Evolutionary conservation across 2,329 filamentous ascomycete species (phyloP).

Genomic region (Penicillium sp.): DNA sequence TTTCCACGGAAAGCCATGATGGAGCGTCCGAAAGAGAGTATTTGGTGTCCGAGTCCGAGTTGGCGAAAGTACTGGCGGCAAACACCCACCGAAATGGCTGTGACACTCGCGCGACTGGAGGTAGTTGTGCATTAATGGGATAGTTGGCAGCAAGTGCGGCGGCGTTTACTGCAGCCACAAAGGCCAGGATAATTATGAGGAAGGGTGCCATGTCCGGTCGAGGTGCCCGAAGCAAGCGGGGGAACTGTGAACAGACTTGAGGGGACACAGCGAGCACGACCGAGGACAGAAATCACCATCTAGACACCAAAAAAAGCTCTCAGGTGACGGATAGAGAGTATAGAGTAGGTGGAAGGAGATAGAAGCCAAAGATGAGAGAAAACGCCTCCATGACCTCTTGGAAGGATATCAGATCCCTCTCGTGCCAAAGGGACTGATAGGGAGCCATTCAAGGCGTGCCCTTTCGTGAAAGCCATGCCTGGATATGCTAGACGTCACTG

Average conservation of each 20-base stretch:
- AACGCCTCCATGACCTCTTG: slow-evolving; percentile 20
- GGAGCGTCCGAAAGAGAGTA: slow-evolving; percentile 69
- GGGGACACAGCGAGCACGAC: slow-evolving; percentile 16
- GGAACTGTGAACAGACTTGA: slow-evolving; percentile 12
- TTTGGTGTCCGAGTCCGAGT: slow-evolving; percentile 54
- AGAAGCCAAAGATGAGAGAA: slow-evolving; percentile 17
- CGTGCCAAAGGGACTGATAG: slow-evolving; percentile 33
- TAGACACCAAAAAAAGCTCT: slow-evolving; percentile 1
- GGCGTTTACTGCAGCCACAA: slow-evolving; percentile 33
- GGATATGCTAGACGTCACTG: slow-evolving; percentile 40
- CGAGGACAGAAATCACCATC: slow-evolving; percentile 1
- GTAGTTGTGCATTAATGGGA: slow-evolving; percentile 81
- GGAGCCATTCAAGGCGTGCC: slow-evolving; percentile 34
- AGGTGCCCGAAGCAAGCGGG: slow-evolving; percentile 16
- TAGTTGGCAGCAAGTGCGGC: slow-evolving; percentile 53
- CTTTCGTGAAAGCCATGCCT: slow-evolving; percentile 40
- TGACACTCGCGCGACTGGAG: slow-evolving; percentile 70
- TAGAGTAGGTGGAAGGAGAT: slow-evolving; percentile 14
- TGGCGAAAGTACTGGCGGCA: slow-evolving; percentile 66
- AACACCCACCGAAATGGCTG: slow-evolving; percentile 50
- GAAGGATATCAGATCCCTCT: slow-evolving; percentile 23
- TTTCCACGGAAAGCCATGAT: slow-evolving; percentile 73
- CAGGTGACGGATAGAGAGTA: slow-evolving; percentile 5
- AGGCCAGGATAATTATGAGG: slow-evolving; percentile 25
- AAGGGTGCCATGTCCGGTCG: slow-evolving; percentile 28